phyloP scores from a whole-genome alignment of 2,329 filamentous ascomycete genomes.

The Setomelanomma holmii region DNA sequence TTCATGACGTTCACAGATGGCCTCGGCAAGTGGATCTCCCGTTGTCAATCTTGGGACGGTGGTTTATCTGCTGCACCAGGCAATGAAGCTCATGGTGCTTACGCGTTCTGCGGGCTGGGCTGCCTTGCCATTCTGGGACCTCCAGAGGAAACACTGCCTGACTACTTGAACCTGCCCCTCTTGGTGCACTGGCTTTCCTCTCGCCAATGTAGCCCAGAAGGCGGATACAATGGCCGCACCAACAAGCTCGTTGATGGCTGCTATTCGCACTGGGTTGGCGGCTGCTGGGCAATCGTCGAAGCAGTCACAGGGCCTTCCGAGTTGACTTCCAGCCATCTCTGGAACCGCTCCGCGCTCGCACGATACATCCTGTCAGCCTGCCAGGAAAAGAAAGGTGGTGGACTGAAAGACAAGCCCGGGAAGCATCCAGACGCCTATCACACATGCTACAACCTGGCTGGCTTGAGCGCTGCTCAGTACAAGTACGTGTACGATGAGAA shows the following conservation, averaged over 20 bases:
- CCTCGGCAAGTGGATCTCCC: slow-evolving; percentile 79
- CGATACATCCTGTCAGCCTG: slow-evolving; percentile 91
- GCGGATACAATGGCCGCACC: slow-evolving; percentile 89
- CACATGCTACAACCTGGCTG: slow-evolving; percentile 88
- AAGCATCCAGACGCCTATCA: slow-evolving; percentile 90
- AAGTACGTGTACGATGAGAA: slow-evolving; percentile 56
- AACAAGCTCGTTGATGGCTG: slow-evolving; percentile 99
- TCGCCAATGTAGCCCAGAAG: slow-evolving; percentile 88
- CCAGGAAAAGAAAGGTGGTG: slow-evolving; percentile 81
- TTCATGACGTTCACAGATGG: slow-evolving; percentile 72
- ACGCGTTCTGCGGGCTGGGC: slow-evolving; percentile 92
- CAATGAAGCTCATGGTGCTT: slow-evolving; percentile 93
- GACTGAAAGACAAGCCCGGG: slow-evolving; percentile 90
- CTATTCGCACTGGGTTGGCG: slow-evolving; percentile 97
- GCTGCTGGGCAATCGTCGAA: slow-evolving; percentile 91
- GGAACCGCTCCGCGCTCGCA: slow-evolving; percentile 83
- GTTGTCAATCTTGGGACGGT: slow-evolving; percentile 95
- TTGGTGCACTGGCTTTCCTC: slow-evolving; percentile 88
- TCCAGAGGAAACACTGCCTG: slow-evolving; percentile 75
- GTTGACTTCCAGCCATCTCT: slow-evolving; percentile 59
- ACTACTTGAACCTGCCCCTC: slow-evolving; percentile 77
- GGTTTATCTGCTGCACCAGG: slow-evolving; percentile 87
- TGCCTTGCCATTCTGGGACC: slow-evolving; percentile 85
- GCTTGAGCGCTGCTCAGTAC: slow-evolving; percentile 83
- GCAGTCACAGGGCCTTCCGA: slow-evolving; percentile 63